Evolutionary conservation across 202 grass and related monocot genomes (phyloP).

Genomic region (Panicum virgatum): DNA sequence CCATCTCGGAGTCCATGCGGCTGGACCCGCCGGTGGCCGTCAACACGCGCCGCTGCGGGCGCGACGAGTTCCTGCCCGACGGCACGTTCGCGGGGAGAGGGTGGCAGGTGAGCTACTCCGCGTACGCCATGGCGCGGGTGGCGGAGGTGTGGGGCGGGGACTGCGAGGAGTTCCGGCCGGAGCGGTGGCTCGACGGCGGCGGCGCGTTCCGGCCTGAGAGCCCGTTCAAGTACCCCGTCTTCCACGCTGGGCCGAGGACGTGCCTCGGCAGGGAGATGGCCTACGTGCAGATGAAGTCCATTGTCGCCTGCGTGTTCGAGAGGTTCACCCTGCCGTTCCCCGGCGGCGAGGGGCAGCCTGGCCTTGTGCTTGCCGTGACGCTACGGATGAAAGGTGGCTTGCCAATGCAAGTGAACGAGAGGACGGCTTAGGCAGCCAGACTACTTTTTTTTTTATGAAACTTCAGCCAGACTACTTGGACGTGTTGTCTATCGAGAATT

Average conservation of each 20-base stretch:
- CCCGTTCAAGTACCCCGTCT: conserved; percentile 58
- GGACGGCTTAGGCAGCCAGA: not conserved
- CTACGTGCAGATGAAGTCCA: conserved; percentile 73
- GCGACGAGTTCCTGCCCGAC: conserved; percentile 53
- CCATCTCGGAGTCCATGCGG: conserved; percentile 57
- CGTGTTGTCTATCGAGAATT: no score
- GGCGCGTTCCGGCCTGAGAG: conserved; percentile 58
- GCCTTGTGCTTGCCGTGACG: conserved; percentile 52
- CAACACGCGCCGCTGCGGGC: conserved; percentile 43
- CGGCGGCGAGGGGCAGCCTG: conserved; percentile 22
- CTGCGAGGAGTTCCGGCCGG: conserved; percentile 59
- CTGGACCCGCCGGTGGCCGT: conserved; percentile 55
- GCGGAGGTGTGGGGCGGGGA: conserved; percentile 51
- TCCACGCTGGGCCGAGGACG: conserved; percentile 62
- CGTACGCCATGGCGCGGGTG: conserved; percentile 59
- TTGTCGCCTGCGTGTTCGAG: conserved; percentile 54
- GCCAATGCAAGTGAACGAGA: conserved; percentile 39
- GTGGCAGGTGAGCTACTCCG: conserved; percentile 49
- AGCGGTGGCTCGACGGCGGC: conserved; percentile 66
- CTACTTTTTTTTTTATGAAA: no score
- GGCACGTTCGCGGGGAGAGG: conserved; percentile 53
- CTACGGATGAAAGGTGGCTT: conserved; percentile 56
- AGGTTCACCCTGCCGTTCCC: conserved; percentile 45
- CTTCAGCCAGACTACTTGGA: no score
- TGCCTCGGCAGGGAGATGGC: conserved; percentile 76